Conservation (phyloP, 2,329 filamentous ascomycete species). For the Nannizzia gypsea region DNA sequence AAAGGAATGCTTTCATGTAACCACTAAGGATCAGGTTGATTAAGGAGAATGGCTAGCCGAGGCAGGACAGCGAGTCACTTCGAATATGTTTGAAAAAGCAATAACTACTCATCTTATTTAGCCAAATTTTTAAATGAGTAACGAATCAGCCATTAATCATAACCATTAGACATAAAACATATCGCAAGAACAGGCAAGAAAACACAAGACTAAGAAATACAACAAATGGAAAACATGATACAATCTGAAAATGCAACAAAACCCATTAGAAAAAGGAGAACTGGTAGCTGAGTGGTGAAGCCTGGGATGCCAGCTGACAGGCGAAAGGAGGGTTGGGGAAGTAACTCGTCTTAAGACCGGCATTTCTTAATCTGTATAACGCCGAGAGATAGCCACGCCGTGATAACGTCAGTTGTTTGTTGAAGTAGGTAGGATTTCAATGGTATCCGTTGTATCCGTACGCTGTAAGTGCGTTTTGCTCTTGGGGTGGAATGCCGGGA, state of each 20-base stretch:
- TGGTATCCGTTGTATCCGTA: neutral
- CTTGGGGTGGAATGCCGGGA: neutral
- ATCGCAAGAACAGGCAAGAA: neutral
- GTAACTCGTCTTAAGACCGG: neutral
- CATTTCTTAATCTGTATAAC: neutral
- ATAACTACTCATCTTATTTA: neutral
- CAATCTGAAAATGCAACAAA: neutral
- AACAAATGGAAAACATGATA: neutral
- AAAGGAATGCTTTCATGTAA: no score
- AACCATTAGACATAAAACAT: neutral
- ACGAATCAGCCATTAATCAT: neutral
- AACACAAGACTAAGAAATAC: neutral
- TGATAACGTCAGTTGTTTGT: neutral
- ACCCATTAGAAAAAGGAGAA: neutral
- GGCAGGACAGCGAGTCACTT: no score
- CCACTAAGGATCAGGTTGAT: no score
- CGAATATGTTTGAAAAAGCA: no score
- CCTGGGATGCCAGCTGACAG: neutral
- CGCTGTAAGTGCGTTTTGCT: neutral
- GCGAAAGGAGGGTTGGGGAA: neutral
- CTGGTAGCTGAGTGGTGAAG: neutral
- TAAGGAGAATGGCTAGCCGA: no score
- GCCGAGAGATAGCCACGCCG: neutral
- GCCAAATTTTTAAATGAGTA: neutral
- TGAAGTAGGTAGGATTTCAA: neutral